A percentile compares a stretch with the other conserved stretches of the same genome.
Conservation (phyloP, 495 filamentous ascomycete species). For the Penicillium roqueforti region DNA sequence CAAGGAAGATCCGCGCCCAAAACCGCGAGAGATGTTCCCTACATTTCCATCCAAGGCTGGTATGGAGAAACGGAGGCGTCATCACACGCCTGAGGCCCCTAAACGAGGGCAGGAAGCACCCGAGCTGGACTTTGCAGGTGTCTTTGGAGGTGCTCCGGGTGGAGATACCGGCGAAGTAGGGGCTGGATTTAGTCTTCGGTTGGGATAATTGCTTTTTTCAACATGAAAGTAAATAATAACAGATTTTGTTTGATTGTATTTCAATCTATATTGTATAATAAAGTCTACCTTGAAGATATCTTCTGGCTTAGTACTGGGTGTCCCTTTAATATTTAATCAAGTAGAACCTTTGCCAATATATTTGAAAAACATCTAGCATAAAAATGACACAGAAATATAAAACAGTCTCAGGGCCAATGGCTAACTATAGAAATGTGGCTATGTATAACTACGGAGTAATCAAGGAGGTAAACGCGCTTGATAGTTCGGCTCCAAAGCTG, state of each 20-base stretch:
- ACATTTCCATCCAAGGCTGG: conserved; percentile 94
- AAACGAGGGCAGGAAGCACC: conserved; percentile 67
- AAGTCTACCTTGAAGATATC: background rate
- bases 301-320: too few species aligned
- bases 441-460: background rate
- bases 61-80: conserved; percentile 73
- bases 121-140: conserved; percentile 63
- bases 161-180: conserved; percentile 71
- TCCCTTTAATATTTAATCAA: background rate
- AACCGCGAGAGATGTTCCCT: conserved; percentile 80
- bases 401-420: background rate
- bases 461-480: background rate
- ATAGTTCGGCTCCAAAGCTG: background rate
- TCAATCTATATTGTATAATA: background rate
- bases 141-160: conserved; percentile 71
- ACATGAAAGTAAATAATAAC: background rate
- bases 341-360: too few species aligned
- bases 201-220: conserved; percentile 41
- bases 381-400: background rate
- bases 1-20: conserved; percentile 80
- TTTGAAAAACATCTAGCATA: too few species aligned
- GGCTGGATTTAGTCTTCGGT: conserved; percentile 74
- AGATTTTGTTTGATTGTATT: background rate
- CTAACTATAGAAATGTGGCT: background rate
- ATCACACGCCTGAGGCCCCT: conserved; percentile 83